Base-by-base conservation (phyloP, 2,329 filamentous ascomycete species). In the Lojkania enalia region DNA sequence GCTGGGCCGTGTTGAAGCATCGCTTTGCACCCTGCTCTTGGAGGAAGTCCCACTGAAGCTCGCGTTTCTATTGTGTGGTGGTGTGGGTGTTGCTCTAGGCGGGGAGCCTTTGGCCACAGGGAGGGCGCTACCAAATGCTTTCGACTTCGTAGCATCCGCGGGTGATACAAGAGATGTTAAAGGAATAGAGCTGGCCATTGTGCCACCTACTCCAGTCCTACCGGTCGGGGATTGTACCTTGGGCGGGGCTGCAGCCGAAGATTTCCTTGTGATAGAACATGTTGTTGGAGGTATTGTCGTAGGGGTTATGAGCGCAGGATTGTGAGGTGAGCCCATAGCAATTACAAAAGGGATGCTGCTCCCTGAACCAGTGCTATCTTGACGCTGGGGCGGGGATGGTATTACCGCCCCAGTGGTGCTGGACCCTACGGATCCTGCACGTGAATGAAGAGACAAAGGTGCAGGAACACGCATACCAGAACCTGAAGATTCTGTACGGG, bases 311-410 rank as follows among this genome's bases (percentile, higher is more conserved):
- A 64, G 52, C 2, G 59, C 57, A 1, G 63, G 60, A 30, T 65
- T 65, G 21, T 64, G 60, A 2, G 61, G 63, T 5, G 61, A 61
- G 16, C 55, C 58, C 58, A 64, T 64, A 11, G 47, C 56, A 25
- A 64, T 63, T 4, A 65, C 57, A 29, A 65, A 64, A 4, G 66
- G 60, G 11, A 60, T 49, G 20, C 46, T 63, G 15, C 47, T 48
- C 11, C 30, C 48, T 6, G 59, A 60, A 6, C 51, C 44, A 14
- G 39, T 49, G 44, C 59, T 64, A 4, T 47, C 23, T 35, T 54
- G 55, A 3, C 54, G 52, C 30, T 42, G 25, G 6, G 45, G 46
- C 9, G 52, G 42, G 4, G 46, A 20, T 16, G 51, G 21, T 11
- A 41, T 32, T 29, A 33, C 14, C 6, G 44, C 44, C 35, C 47